Conservation (phyloP, 2,329 filamentous ascomycete genomes). For the Stromatinia cepivora region DNA sequence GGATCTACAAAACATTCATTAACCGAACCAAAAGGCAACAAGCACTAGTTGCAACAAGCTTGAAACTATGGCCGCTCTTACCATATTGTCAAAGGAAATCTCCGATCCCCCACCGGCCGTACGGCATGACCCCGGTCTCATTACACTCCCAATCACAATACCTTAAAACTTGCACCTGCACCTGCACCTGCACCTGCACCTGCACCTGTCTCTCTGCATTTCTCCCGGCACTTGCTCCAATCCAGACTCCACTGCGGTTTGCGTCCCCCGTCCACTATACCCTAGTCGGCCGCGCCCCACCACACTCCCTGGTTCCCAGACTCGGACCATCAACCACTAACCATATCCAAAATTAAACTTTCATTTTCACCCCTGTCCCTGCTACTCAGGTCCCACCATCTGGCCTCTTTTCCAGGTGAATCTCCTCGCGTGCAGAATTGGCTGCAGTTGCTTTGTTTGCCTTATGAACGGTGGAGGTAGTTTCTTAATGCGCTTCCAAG, state of each 20-base stretch:
- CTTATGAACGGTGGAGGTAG: slow-evolving; percentile 14
- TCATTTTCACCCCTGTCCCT: background rate
- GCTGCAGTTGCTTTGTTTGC: slow-evolving; percentile 15
- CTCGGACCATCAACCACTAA: background rate
- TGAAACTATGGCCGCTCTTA: slow-evolving; percentile 12
- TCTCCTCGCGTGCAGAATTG: slow-evolving; percentile 1
- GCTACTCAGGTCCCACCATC: background rate
- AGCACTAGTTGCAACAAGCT: background rate
- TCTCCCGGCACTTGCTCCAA: slow-evolving; percentile 12
- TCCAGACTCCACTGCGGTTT: background rate
- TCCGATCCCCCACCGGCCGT: slow-evolving; percentile 7
- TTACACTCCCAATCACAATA: slow-evolving; percentile 21
- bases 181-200: background rate
- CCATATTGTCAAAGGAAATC: slow-evolving; percentile 1
- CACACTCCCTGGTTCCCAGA: background rate
- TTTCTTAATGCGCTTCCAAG: slow-evolving; percentile 14
- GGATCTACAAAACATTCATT: background rate
- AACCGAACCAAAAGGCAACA: background rate
- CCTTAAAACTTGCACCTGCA: background rate
- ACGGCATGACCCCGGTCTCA: slow-evolving; percentile 23
- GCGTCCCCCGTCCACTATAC: background rate
- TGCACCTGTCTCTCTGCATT: slow-evolving; percentile 13
- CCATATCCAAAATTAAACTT: slow-evolving; percentile 4
- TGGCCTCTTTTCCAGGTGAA: slow-evolving; percentile 1
- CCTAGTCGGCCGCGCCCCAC: slow-evolving; percentile 15